Evolutionary conservation across 257 asterid species (phyloP).

Genomic region (Nicotiana benthamiana): DNA sequence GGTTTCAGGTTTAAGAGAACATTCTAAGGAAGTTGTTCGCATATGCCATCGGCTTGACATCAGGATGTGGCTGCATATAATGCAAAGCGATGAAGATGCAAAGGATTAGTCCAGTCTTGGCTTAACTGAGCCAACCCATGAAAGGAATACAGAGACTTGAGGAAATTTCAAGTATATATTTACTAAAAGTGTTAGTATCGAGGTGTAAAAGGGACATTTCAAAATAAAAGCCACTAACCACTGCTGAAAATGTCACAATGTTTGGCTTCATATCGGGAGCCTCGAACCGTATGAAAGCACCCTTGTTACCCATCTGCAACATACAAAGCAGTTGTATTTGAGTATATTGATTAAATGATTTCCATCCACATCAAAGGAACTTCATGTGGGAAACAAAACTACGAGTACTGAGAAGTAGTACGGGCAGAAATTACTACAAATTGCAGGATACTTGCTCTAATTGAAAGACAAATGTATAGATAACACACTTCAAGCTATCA

Average conservation of each 20-base stretch:
- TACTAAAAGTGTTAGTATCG: background rate
- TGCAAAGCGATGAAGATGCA: background rate
- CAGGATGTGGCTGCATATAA: conserved; percentile 81
- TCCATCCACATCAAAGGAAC: background rate
- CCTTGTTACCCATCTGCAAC: conserved; percentile 97
- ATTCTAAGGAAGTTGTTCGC: conserved; percentile 86
- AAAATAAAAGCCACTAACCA: conserved; percentile 56
- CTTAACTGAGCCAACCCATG: background rate
- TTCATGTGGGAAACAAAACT: background rate
- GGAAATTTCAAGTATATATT: background rate
- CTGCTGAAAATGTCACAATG: conserved; percentile 80
- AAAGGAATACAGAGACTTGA: background rate
- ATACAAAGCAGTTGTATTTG: conserved; percentile 13
- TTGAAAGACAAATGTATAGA: background rate
- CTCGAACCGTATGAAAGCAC: conserved; percentile 93
- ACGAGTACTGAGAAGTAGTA: background rate
- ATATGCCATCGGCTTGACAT: conserved; percentile 94
- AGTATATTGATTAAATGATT: background rate
- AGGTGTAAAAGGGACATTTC: background rate
- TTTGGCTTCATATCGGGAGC: conserved; percentile 88
- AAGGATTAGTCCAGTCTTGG: background rate
- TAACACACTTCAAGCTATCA: background rate
- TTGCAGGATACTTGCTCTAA: background rate
- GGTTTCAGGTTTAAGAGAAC: conserved; percentile 39
- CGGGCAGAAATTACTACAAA: background rate